phyloP scores from a whole-genome alignment of 495 filamentous ascomycete genomes.

The Tuber umbilicatum region DNA sequence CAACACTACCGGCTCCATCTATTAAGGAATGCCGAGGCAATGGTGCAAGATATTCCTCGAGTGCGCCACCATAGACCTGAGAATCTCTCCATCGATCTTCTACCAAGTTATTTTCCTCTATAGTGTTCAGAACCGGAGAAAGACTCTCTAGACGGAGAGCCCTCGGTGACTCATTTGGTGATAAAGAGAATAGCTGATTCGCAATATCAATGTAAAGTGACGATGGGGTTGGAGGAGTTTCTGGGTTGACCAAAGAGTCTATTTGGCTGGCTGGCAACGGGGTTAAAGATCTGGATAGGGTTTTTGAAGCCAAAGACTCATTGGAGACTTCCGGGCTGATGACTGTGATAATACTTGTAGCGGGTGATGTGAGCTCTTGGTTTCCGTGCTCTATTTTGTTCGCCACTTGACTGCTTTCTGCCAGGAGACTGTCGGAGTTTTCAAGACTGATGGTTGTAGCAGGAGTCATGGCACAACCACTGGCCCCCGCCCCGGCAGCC shows the following conservation, averaged over 20 bases:
- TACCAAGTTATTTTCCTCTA: slow-evolving; percentile 10
- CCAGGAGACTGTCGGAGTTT: not conserved
- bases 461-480: not conserved
- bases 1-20: not conserved
- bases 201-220: not conserved
- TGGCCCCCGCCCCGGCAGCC: not conserved
- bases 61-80: slow-evolving; percentile 1
- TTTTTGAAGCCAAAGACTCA: not conserved
- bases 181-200: slow-evolving; percentile 9
- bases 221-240: not conserved
- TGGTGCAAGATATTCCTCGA: slow-evolving; percentile 5
- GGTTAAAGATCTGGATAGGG: not conserved
- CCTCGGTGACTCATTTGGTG: not conserved
- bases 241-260: not conserved
- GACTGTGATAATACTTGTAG: not conserved
- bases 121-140: slow-evolving; percentile 15
- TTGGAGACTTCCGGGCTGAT: not conserved
- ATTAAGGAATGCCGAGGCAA: not conserved
- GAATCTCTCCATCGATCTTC: slow-evolving; percentile 17
- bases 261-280: not conserved
- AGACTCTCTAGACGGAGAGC: slow-evolving; percentile 13
- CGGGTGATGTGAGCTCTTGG: not conserved
- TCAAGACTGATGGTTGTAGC: not conserved
- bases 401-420: not conserved
- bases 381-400: not conserved